Conservation (phyloP, 805 yeast genomes). For the Yarrowia keelungensis region DNA sequence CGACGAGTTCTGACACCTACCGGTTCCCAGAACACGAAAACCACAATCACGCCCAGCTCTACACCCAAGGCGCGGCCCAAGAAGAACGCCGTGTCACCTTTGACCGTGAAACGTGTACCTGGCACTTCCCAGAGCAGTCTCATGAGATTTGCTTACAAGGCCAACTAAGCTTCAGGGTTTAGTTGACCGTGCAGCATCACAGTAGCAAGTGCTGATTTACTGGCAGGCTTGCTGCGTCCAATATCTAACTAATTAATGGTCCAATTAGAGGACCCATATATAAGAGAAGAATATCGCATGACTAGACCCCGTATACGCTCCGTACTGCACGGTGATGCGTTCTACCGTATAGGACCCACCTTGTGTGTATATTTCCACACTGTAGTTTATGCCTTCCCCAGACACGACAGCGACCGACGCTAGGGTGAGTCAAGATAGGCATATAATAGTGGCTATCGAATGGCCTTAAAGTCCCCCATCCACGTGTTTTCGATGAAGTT, state of each 20-base stretch:
- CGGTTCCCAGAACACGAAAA: background rate
- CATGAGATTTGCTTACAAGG: slow-evolving; percentile 27
- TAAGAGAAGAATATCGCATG: no score
- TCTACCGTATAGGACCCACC: no score
- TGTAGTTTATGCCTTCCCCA: no score
- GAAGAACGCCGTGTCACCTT: slow-evolving; percentile 1
- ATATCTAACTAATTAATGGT: background rate
- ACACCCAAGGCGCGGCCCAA: slow-evolving; percentile 17
- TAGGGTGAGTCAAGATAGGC: no score
- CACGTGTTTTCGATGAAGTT: background rate
- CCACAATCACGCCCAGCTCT: slow-evolving; percentile 2
- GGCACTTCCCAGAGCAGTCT: slow-evolving; percentile 26
- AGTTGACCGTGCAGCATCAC: slow-evolving; percentile 3
- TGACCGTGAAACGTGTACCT: slow-evolving; percentile 7
- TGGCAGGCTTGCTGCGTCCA: slow-evolving; percentile 1
- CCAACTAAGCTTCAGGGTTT: slow-evolving; percentile 4
- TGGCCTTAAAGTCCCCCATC: background rate
- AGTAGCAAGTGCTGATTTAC: slow-evolving; percentile 1
- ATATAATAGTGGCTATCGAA: no score
- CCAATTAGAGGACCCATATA: background rate
- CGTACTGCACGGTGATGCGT: no score
- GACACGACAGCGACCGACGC: no score
- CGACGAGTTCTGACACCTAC: slow-evolving; percentile 11
- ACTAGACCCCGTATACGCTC: no score
- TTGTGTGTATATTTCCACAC: no score